Percentiles rank a stretch among this genome's conserved stretches.
phyloP scores from a whole-genome alignment of 1,139 yeast genomes.

The Hyphopichia wangnamkhiaoensis region DNA sequence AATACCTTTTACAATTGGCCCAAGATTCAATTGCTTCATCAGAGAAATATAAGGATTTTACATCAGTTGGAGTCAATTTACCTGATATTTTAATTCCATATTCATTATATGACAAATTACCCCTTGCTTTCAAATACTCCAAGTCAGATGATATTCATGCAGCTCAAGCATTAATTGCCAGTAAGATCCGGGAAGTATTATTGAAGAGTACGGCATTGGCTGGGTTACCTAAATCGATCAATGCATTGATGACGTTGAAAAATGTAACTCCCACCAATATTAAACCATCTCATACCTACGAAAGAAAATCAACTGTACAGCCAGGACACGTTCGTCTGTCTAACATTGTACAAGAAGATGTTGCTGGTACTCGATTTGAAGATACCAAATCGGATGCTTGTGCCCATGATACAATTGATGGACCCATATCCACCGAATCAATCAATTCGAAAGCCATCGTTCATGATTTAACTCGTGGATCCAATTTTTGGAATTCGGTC shows the following conservation, averaged over 20 bases:
- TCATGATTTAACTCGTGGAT: constrained; percentile 49
- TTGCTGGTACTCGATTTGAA: constrained; percentile 40
- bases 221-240: constrained; percentile 85
- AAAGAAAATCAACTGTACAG: constrained; percentile 30
- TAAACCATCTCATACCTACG: constrained; percentile 24
- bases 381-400: constrained; percentile 10
- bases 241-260: constrained; percentile 67
- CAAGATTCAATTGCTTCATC: constrained; percentile 44
- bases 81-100: constrained; percentile 48
- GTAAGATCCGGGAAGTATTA: constrained; percentile 71
- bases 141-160: constrained; percentile 35
- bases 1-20: constrained; percentile 33
- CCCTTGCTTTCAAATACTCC: constrained; percentile 37
- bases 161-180: constrained; percentile 46
- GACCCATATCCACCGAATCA: constrained; percentile 38
- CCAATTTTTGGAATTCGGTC: constrained; percentile 70
- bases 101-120: constrained; percentile 39
- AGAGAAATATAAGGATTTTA: constrained; percentile 38
- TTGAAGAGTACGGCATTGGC: constrained; percentile 75
- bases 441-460: constrained; percentile 30
- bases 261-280: constrained; percentile 61
- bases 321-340: constrained; percentile 42
- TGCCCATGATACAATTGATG: constrained; percentile 43
- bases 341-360: constrained; percentile 43
- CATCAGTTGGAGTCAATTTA: constrained; percentile 45